Evolutionary conservation across 2,329 filamentous ascomycete genomes (phyloP).

Genomic region (Acrocalymma vagum): DNA sequence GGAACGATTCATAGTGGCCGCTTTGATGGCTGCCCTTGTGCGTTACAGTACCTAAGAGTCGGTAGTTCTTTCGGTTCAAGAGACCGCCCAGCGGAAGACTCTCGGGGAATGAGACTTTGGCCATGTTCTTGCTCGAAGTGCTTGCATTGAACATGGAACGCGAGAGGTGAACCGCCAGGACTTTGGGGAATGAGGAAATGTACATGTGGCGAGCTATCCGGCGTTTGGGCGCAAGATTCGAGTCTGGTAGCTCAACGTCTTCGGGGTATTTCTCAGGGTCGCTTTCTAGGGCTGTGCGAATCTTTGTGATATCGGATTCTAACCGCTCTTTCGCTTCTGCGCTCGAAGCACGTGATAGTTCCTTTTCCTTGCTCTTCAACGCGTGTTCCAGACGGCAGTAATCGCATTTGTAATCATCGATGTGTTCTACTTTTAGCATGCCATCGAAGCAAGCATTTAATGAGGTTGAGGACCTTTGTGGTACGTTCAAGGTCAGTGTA

Average conservation of each 20-base stretch:
- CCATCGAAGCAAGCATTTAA: conserved; percentile 91
- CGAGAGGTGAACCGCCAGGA: conserved; percentile 91
- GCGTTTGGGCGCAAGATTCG: conserved; percentile 77
- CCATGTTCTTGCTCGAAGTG: conserved; percentile 89
- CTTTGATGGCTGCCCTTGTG: conserved; percentile 97
- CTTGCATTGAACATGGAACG: conserved; percentile 88
- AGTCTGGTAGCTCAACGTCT: conserved; percentile 77
- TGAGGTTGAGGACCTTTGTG: conserved; percentile 78
- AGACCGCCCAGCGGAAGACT: conserved; percentile 83
- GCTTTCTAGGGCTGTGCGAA: conserved; percentile 75
- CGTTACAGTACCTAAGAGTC: conserved; percentile 84
- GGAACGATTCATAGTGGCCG: conserved; percentile 96
- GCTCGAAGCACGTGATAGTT: conserved; percentile 57
- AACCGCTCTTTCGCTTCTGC: conserved; percentile 56
- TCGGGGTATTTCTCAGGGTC: conserved; percentile 82
- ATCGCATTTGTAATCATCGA: conserved; percentile 97
- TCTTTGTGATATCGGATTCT: conserved; percentile 67
- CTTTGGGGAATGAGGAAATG: conserved; percentile 86
- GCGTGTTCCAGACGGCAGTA: conserved; percentile 89
- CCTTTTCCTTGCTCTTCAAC: conserved; percentile 67
- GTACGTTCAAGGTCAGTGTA: conserved; percentile 90
- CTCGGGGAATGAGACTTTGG: conserved; percentile 93
- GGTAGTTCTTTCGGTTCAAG: conserved; percentile 80
- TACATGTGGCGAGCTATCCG: conserved; percentile 88
- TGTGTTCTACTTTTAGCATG: conserved; percentile 92